Base-by-base conservation (phyloP, 768 basidiomycete species). In the Cubamyces sp. region DNA sequence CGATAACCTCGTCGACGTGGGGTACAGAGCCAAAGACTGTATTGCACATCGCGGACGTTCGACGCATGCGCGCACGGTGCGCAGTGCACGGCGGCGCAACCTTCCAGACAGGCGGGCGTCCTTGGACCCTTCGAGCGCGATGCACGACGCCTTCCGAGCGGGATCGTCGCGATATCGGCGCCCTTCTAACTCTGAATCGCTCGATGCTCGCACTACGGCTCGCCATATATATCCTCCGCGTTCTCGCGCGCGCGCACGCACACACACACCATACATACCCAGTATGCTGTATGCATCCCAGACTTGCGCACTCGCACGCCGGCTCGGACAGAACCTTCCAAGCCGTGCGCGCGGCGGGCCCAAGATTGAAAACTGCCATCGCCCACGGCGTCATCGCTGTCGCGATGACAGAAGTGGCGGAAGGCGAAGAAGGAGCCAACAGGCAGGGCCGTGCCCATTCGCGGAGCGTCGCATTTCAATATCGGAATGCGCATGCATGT, bases 121-220 rank as follows among this genome's bases (percentile, higher is more conserved):
- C 52, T 18, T 45, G 42, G 28, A 37, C 49, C 25, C 47, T 25
- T 25, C 23, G 23, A 48, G 43, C n/a, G n/a, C 15, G 41, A 51
- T 48, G 49, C 40, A 11, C 26, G 41, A 8, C 28, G 48, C 57
- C 50, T 58, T 58, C 57, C 26, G 48, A 26, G 49, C 37, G 57
- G 37, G 57, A 58, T 58, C 57, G 57, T 49, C 34, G 48, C 6
- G n/a, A n/a, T n/a, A n/a, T n/a, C n/a, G n/a, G n/a, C n/a, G n/a
- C n/a, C n/a, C n/a, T n/a, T n/a, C n/a, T n/a, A n/a, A n/a, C n/a
- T n/a, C n/a, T n/a, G n/a, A n/a, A n/a, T n/a, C n/a, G n/a, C n/a
- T n/a, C n/a, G n/a, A n/a, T n/a, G n/a, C n/a, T n/a, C n/a, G n/a
- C n/a, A n/a, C n/a, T n/a, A n/a, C n/a, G n/a, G n/a, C n/a, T n/a